Evolutionary conservation across 1,139 yeast species (phyloP).

Genomic region (Pichia sp.): DNA sequence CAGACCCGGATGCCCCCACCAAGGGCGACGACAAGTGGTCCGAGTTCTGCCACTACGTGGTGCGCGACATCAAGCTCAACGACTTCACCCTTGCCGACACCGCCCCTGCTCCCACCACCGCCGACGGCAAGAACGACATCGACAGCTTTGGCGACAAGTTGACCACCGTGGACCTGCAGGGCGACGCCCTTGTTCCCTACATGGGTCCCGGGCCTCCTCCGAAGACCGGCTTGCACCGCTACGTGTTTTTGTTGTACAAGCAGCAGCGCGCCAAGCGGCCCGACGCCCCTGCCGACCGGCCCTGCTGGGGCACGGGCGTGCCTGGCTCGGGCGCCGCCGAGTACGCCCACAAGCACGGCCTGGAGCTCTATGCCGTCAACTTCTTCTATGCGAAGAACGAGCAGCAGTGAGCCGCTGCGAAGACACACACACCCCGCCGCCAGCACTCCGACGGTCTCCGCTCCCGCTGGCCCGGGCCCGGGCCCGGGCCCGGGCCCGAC

Average conservation of each 20-base stretch:
- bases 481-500: too few relatives aligned
- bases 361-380: constrained; percentile 69
- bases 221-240: constrained; percentile 78
- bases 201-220: constrained; percentile 84
- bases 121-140: constrained; percentile 6
- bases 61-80: constrained; percentile 56
- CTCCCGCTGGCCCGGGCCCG: too few relatives aligned
- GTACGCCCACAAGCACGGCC: constrained; percentile 64
- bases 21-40: constrained; percentile 81
- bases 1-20: constrained; percentile 95
- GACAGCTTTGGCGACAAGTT: constrained; percentile 25
- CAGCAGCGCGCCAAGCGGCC: constrained; percentile 44
- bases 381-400: constrained; percentile 73
- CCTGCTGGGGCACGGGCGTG: constrained; percentile 79
- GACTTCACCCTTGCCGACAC: not conserved
- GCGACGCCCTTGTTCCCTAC: constrained; percentile 42
- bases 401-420: constrained; percentile 23
- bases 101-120: not conserved
- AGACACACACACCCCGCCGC: too few relatives aligned
- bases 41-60: constrained; percentile 76
- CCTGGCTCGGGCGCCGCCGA: constrained; percentile 77
- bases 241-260: constrained; percentile 69
- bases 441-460: too few relatives aligned
- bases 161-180: constrained; percentile 28
- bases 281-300: constrained; percentile 42